A percentile compares a stretch with the other conserved stretches of the same genome.
Evolutionary conservation across 2,329 filamentous ascomycete genomes (phyloP).

Genomic region (Colletotrichum neosansevieriae): DNA sequence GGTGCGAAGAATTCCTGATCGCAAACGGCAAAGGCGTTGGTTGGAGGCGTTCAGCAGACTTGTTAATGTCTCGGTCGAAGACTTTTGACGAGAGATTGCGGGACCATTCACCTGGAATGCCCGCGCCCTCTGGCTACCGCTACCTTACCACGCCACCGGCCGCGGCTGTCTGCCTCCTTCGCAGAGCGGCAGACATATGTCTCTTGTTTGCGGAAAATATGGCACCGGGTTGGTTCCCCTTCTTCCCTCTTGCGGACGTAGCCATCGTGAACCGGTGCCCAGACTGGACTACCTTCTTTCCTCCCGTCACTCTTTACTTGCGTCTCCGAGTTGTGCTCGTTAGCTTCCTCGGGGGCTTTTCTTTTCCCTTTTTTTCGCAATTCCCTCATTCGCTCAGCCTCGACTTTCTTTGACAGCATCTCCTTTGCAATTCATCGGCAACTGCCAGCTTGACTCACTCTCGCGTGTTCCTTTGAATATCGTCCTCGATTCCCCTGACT

Average conservation of each 20-base stretch:
- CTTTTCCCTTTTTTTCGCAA: not conserved
- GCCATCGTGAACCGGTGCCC: conserved; percentile 11
- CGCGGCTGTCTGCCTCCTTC: no score
- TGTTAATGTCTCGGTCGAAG: conserved; percentile 35
- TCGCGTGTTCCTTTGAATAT: conserved; percentile 20
- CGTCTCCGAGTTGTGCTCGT: not conserved
- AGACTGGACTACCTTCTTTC: conserved; percentile 1
- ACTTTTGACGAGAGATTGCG: conserved; percentile 21
- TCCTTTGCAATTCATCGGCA: conserved; percentile 6
- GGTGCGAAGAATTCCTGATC: conserved; percentile 16
- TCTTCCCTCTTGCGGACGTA: conserved; percentile 30
- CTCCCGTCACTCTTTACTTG: not conserved
- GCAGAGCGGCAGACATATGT: not conserved
- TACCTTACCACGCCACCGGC: not conserved
- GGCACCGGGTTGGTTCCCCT: not conserved
- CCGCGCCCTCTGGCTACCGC: not conserved
- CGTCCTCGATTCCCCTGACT: conserved; percentile 12
- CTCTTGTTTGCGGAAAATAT: conserved; percentile 26
- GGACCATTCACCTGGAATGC: conserved; percentile 20
- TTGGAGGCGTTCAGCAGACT: conserved; percentile 23
- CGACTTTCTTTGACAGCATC: conserved; percentile 22
- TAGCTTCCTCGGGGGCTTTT: not conserved
- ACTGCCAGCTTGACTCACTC: not conserved
- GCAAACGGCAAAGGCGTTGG: conserved; percentile 31
- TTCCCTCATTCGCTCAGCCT: not conserved